These are phyloP conservation scores for Aspergillus floridensis DNA, from an alignment of 2,329 filamentous ascomycete genomes.

Conservation along the genomic window DNA sequence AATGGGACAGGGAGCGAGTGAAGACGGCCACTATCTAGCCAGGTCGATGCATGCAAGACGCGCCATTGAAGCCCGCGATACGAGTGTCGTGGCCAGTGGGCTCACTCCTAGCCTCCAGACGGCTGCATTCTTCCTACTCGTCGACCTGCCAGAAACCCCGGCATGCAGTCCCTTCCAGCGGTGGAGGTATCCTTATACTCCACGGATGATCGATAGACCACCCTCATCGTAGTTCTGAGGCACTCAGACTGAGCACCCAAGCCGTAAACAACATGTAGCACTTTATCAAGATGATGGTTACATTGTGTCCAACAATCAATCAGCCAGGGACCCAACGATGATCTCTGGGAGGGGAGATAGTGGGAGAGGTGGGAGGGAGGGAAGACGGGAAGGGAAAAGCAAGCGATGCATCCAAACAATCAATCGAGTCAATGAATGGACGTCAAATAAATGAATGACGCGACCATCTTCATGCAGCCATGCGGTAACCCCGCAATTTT, in stretches of 20 bases:
- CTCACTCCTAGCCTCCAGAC: neutral
- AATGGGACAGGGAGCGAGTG: neutral
- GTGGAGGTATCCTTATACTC: neutral
- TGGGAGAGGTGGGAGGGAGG: neutral
- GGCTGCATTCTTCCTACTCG: neutral
- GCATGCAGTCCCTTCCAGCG: neutral
- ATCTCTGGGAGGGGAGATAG: neutral
- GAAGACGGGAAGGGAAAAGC: neutral
- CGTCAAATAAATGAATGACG: neutral
- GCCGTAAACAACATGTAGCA: too few species aligned
- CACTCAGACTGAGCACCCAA: too few species aligned
- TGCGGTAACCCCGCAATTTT: neutral
- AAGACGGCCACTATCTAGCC: neutral
- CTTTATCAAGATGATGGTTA: neutral
- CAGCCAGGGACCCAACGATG: neutral
- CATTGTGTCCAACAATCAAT: neutral
- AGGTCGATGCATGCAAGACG: neutral
- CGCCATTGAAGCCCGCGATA: neutral
- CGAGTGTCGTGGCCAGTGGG: neutral
- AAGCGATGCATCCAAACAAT: neutral
- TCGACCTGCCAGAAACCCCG: neutral
- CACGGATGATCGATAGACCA: too few species aligned
- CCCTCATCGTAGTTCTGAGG: too few species aligned
- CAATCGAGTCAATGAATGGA: neutral
- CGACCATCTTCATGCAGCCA: neutral